Conservation (phyloP, 2,329 filamentous ascomycete genomes). For the Tolypocladium nubicola region DNA sequence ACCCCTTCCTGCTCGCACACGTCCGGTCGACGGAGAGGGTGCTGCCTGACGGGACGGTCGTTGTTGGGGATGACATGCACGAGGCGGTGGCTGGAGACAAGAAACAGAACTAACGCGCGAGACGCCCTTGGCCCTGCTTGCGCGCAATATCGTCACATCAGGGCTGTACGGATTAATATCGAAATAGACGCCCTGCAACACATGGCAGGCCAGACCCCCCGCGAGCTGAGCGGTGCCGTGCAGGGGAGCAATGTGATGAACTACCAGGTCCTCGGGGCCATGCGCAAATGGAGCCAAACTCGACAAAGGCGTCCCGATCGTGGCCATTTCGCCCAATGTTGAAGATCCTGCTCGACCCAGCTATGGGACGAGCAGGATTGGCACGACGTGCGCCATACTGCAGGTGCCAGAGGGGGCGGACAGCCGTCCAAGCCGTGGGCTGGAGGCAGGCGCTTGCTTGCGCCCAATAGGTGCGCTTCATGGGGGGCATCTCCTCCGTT, state of each 20-base stretch:
- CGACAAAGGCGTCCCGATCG: neutral
- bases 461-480: neutral
- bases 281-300: neutral
- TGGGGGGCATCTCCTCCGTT: neutral
- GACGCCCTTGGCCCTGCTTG: neutral
- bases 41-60: constrained; percentile 25
- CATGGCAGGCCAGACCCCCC: neutral
- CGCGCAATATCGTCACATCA: neutral
- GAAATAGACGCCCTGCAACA: neutral
- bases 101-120: constrained; percentile 8
- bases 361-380: neutral
- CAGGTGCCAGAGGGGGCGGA: neutral
- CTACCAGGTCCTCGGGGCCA: neutral
- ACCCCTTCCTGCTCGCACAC: constrained; percentile 30
- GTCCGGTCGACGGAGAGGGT: constrained; percentile 27
- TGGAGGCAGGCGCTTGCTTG: neutral
- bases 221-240: neutral
- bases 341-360: neutral
- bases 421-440: neutral
- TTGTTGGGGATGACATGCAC: constrained; percentile 9
- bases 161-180: neutral
- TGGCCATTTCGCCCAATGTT: neutral
- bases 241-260: neutral
- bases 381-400: neutral
- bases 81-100: constrained; percentile 5